phyloP scores from a whole-genome alignment of 2,329 filamentous ascomycete genomes.

The Sporothrix schenckii region DNA sequence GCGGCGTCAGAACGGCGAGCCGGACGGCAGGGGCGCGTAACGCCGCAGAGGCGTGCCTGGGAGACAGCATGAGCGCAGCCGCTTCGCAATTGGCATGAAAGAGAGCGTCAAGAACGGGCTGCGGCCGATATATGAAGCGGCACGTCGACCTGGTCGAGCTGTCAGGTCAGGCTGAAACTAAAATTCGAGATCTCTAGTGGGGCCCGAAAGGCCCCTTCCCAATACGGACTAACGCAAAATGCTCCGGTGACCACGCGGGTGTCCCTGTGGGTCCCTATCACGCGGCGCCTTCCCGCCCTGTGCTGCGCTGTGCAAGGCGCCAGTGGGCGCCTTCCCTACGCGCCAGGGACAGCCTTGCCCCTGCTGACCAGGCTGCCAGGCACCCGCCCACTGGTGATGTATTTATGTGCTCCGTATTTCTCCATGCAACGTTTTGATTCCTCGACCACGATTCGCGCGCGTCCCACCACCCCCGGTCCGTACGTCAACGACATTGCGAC shows the following conservation, averaged over 20 bases:
- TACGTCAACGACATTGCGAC: background rate
- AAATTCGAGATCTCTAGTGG: conserved; percentile 21
- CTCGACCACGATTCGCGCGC: background rate
- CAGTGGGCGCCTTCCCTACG: background rate
- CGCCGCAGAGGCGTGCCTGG: conserved; percentile 36
- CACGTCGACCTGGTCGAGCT: conserved; percentile 1
- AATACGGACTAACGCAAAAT: conserved; percentile 7
- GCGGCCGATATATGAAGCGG: conserved; percentile 1
- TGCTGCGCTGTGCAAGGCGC: background rate
- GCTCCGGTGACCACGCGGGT: conserved; percentile 15
- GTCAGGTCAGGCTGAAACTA: conserved; percentile 7
- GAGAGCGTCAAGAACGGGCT: background rate
- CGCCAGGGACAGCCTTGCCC: conserved; percentile 5
- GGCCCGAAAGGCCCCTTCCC: conserved; percentile 16
- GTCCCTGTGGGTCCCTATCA: conserved; percentile 17
- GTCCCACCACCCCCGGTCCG: background rate
- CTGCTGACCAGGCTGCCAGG: conserved; percentile 29
- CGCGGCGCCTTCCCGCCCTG: conserved; percentile 29
- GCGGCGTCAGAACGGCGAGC: background rate
- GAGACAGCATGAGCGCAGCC: conserved; percentile 39
- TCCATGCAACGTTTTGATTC: background rate
- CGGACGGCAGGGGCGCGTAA: conserved; percentile 25
- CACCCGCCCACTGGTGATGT: conserved; percentile 3
- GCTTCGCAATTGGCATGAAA: conserved; percentile 16
- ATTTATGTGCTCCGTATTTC: too few relatives aligned